Evolutionary conservation across 2,329 filamentous ascomycete species (phyloP), one percentile per base, ranked within the genome.

Genomic region (Diaporthe destruens): DNA sequence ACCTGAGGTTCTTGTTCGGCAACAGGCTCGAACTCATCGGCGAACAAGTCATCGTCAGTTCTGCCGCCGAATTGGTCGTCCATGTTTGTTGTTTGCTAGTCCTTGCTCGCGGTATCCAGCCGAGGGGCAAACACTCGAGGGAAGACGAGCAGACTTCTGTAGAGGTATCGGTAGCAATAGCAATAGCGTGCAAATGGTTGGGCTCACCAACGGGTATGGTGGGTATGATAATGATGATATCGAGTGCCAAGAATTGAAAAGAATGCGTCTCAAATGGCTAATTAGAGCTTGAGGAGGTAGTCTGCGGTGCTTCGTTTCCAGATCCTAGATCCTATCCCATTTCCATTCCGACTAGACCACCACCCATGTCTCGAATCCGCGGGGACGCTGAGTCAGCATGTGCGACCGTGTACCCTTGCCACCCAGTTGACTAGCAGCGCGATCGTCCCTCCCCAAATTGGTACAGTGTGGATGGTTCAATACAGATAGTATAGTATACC

Each of bases 41-140:
- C 86, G 78, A 91, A 91, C 73, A 91, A 84, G 77, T 90, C 89
- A 76, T 91, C 89, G 77, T 91, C 89, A 57, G 89, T 90, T 25
- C 89, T 85, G 61, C 88, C 88, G 73, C 86, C 85, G 76, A 90
- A 90, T 77, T 90, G 88, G 75, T 90, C 88, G 29, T 90, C 88
- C 88, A 90, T 90, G 74, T n/a, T 63, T 54, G 67, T 44, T 70
- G 44, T 56, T 61, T 59, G 68, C 68, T 70, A 23, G 42, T 70
- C 25, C 18, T 53, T 34, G 42, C 54, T 70, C 55, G 68, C 23
- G 54, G 44, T 34, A 34, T 61, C 5, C 23, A 23, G 55, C 11
- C 6, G 55, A 61, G 55, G 47, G 68, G 68, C 55, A 61, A 70
- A 54, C 23, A 42, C 56, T 29, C 55, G 51, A 59, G 44, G 20